Evolutionary conservation across 73 alveolate genomes (phyloP), one percentile per base, ranked within the genome.

Genomic region (Tetrahymena borealis): DNA sequence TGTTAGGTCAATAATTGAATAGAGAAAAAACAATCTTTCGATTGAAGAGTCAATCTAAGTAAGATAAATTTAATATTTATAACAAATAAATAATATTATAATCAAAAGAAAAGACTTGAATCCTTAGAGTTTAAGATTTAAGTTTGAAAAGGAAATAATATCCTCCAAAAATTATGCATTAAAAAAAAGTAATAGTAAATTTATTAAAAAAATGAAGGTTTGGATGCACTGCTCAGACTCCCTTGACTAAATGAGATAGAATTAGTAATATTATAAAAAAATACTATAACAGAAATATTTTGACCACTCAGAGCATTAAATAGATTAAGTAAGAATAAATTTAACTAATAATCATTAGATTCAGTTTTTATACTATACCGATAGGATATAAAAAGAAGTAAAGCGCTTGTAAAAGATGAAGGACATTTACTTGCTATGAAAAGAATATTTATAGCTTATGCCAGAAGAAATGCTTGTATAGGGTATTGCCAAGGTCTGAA

Each of bases 401-500:
- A 9, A n/a, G 85, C n/a, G 10, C 85, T 60, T 60, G 85, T 60
- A 60, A 13, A 13, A 15, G 85, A 60, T 4, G 85, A 60, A 2
- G n/a, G 37, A 15, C 31, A 60, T 13, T 60, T 60, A 28, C 10
- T 15, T 5, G 85, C 85, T 6, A 60, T 93, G 91, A 31, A 78
- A 11, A 93, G 91, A 24, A 90, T 93, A n/a, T 85, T 93, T 38
- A 93, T 40, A 31, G 95, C 95, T 4, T 93, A 93, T 40, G 41
- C 90, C 15, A 85, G 38, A 1, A 93, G 95, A 36, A 93, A 93
- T 93, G 93, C 93, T 15, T 85, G 78, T 18, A 85, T 93, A 4
- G 95, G 95, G n/a, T 93, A 93, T 40, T 93, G 95, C 43, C 39
- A 93, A 90, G 95, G 95, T 33, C 91, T 93, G 38, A 93, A 93